phyloP scores from a whole-genome alignment of 2,329 filamentous ascomycete genomes.

The Sporothrix inflata region DNA sequence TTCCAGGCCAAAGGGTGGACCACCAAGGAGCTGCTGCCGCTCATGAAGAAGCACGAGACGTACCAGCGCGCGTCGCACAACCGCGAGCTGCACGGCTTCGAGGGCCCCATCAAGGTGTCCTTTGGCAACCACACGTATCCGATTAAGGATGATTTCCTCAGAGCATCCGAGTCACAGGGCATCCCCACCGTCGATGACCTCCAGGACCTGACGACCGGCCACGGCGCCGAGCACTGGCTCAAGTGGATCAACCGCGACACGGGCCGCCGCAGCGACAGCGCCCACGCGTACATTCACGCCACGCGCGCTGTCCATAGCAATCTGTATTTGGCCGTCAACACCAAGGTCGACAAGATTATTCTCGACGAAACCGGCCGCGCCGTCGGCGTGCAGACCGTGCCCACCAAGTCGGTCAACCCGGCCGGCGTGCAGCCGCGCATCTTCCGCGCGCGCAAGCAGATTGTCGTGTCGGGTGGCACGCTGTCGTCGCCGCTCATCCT shows the following conservation, averaged over 20 bases:
- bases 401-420: conserved; percentile 59
- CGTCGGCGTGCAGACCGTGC: conserved; percentile 71
- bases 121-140: conserved; percentile 82
- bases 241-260: conserved; percentile 67
- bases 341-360: conserved; percentile 76
- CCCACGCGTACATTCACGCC: conserved; percentile 77
- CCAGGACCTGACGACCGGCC: conserved; percentile 69
- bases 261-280: conserved; percentile 74
- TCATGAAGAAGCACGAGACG: conserved; percentile 82
- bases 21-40: conserved; percentile 72
- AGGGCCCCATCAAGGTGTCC: conserved; percentile 80
- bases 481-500: conserved; percentile 75
- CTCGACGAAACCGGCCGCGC: conserved; percentile 69
- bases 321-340: conserved; percentile 73
- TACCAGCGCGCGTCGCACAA: conserved; percentile 70
- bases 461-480: conserved; percentile 73
- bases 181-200: conserved; percentile 77
- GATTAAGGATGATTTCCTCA: conserved; percentile 79
- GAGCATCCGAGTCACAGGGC: conserved; percentile 71
- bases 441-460: conserved; percentile 72
- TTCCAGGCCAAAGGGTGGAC: conserved; percentile 81
- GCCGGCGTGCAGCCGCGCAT: conserved; percentile 54
- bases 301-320: conserved; percentile 72
- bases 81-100: conserved; percentile 72
- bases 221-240: conserved; percentile 79